Evolutionary conservation across 345 rosid genomes (phyloP), one percentile per base, ranked within the genome.

Genomic region (Pugionium dolabratum): DNA sequence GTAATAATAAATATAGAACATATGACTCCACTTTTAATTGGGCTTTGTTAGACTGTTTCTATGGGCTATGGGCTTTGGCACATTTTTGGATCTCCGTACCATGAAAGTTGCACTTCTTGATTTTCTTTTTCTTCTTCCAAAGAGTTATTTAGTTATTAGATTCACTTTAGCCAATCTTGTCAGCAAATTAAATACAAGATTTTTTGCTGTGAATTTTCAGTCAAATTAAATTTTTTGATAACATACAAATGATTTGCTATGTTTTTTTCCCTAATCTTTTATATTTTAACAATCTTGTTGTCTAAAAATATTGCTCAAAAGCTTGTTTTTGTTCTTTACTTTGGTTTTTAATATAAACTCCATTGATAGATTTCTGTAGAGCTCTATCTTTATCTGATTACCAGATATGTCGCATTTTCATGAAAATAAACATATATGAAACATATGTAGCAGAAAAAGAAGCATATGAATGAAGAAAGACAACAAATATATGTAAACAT

Each of bases 361-460:
- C 9, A 50, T 26, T 34, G 58, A 70, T 37, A 37, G 51, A 31
- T 31, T 39, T 4, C 29, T 40, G 31, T 39, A 51, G 52, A 56
- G 49, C 62, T 54, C 43, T 49, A 39, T 64, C 48, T 26, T 11
- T 57, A 33, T 4, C 42, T 42, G 18, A 64, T 58, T 66, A 43
- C 11, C 27, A 42, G 53, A 34, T 71, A 56, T 8, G 61, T 27
- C 11, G 65, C 66, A 65, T 65, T 72, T 58, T 49, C 71, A 65
- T 58, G 47, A 50, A 64, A 72, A 36, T 51, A 65, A 33, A 64
- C 45, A 55, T 56, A 64, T 56, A 64, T 72, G 54, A 55, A 55
- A 63, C 64, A 63, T 31, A 54, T 71, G 75, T 48, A 49, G 29
- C 54, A 64, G 64, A 44, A 41, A 62, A 55, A 47, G 34, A 71